A percentile compares a stretch with the other conserved stretches of the same genome.
Conservation (phyloP, 148 eudicot species). For the Silene conica region DNA sequence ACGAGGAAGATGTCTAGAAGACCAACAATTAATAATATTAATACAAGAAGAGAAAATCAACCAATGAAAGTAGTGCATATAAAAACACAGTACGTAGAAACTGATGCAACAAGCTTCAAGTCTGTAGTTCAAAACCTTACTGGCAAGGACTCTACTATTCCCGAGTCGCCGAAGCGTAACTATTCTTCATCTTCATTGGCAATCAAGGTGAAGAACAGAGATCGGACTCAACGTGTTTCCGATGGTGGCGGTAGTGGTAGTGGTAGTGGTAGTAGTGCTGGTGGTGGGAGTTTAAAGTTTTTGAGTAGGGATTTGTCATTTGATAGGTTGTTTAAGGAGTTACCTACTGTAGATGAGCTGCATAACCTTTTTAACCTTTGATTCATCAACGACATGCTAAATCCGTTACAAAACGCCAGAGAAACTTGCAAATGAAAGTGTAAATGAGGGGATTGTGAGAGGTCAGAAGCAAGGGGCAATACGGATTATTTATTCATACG, state of each 20-base stretch:
- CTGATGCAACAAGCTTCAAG: constrained; percentile 69
- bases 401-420: no score
- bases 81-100: constrained; percentile 62
- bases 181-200: background rate
- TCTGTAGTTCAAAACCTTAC: constrained; percentile 81
- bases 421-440: no score
- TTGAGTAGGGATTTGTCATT: constrained; percentile 35
- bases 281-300: constrained; percentile 5
- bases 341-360: constrained; percentile 43
- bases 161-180: constrained; percentile 10
- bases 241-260: background rate
- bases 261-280: background rate
- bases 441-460: no score
- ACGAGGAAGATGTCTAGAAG: constrained; percentile 18
- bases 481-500: no score
- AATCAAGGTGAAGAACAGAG: constrained; percentile 1
- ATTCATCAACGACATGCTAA: no score
- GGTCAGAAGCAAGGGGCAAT: no score
- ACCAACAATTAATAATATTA: constrained; percentile 1
- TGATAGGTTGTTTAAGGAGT: constrained; percentile 38
- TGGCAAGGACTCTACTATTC: constrained; percentile 47
- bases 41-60: background rate
- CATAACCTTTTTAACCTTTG: constrained; percentile 26
- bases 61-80: constrained; percentile 64
- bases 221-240: background rate